Conservation (phyloP, 345 rosid genomes). For the Limnanthes douglasii region DNA sequence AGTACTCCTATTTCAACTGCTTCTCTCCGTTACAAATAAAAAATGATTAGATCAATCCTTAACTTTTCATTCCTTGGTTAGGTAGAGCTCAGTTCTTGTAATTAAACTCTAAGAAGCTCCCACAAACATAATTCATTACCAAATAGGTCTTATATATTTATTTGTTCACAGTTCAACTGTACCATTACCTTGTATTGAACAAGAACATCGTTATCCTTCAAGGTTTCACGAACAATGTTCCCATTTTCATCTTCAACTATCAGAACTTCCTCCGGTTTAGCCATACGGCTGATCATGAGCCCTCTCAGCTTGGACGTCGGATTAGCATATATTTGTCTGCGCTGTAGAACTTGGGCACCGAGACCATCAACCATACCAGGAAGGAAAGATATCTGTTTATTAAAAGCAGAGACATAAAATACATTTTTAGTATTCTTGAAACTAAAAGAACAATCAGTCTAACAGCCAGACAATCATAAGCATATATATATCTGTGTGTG, state of each 20-base stretch:
- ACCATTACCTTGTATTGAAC: slow-evolving; percentile 82
- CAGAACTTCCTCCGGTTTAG: slow-evolving; percentile 96
- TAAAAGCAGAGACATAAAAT: too few species aligned
- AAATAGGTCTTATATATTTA: slow-evolving; percentile 2
- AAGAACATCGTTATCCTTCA: slow-evolving; percentile 99
- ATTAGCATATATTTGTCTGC: slow-evolving; percentile 77
- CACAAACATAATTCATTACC: too few species aligned
- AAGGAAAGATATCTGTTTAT: slow-evolving; percentile 58
- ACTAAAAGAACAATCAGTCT: too few species aligned
- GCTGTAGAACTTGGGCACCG: slow-evolving; percentile 61
- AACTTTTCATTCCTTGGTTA: background rate
- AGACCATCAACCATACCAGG: slow-evolving; percentile 78
- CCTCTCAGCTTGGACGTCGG: slow-evolving; percentile 88
- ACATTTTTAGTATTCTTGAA: too few species aligned
- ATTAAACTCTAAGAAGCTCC: too few species aligned
- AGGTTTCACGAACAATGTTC: slow-evolving; percentile 91
- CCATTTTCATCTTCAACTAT: slow-evolving; percentile 99
- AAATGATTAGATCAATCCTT: background rate
- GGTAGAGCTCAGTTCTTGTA: too few species aligned
- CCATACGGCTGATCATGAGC: slow-evolving; percentile 98
- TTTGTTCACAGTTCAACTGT: too few species aligned
- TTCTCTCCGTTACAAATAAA: background rate
- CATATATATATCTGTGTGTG: too few species aligned
- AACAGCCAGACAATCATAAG: too few species aligned
- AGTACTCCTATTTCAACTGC: background rate